Evolutionary conservation across 73 alveolate species (phyloP), one percentile per base, ranked within the genome.

Genomic region (Stentor coeruleus): DNA sequence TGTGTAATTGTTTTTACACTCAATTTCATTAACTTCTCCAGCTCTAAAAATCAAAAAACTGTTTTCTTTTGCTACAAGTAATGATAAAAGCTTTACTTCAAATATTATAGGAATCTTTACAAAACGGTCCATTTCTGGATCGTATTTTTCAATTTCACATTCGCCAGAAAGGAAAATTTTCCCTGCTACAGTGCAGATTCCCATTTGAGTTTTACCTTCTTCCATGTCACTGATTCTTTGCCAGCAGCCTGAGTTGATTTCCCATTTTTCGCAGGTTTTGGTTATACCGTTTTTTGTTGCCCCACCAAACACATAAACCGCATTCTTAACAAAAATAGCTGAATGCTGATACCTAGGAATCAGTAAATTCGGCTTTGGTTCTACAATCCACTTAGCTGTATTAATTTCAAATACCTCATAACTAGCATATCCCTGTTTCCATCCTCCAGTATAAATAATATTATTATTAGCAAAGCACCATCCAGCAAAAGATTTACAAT

Each of bases 371-470:
- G 79, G 79, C 2, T 33, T 66, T 26, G 41, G 79, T 31, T 26
- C 79, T 14, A 66, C 79, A 1, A 14, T 31, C 37, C 37, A 20
- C n/a, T 20, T 20, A 1, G n/a, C 14, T 28, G 79, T 20, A 2
- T 66, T 31, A 1, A 66, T 66, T 66, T 20, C n/a, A 66, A 66
- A 0, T 20, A 66, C 79, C 33, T 66, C 79, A 66, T 20, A 66
- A 26, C 42, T 26, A 0, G 79, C n/a, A 20, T 20, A 20, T 11
- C 37, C 37, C 20, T 26, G n/a, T 66, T 66, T 66, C 37, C 79
- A 66, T 31, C 79, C 79, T 66, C 79, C 79, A 66, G 79, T 20
- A 40, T 66, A 66, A 26, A 66, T 20, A 11, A 66, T 66, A 28
- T 20, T 66, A 2, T 20, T 26, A 33, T 66, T 40, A 66, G 39